phyloP scores from a whole-genome alignment of 495 filamentous ascomycete species.

The Xanthoparmelia taractica region DNA sequence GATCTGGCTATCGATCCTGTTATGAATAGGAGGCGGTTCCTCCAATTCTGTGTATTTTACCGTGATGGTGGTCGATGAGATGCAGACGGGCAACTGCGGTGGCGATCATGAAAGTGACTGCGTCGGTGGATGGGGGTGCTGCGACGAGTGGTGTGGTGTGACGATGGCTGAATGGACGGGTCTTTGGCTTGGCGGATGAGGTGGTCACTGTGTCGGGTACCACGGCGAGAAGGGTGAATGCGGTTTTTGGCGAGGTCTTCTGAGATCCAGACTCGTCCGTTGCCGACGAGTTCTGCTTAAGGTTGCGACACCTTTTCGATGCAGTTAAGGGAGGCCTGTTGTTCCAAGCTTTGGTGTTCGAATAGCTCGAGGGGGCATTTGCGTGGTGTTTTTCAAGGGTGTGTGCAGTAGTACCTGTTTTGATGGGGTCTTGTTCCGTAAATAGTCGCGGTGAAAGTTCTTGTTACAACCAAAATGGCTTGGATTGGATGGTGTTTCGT shows the following conservation, averaged over 20 bases:
- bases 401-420: not conserved
- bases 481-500: not conserved
- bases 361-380: not conserved
- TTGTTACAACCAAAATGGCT: not conserved
- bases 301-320: not conserved
- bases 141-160: not conserved
- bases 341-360: not conserved
- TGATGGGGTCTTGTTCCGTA: not conserved
- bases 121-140: not conserved
- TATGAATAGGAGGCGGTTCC: not conserved
- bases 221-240: conserved; percentile 4
- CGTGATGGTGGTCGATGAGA: not conserved
- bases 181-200: not conserved
- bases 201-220: not conserved
- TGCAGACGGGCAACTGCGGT: not conserved
- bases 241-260: not conserved
- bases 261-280: not conserved
- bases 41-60: not conserved
- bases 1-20: not conserved
- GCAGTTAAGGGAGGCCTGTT: not conserved
- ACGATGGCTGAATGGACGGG: not conserved
- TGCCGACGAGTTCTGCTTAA: not conserved
- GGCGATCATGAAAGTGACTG: not conserved
- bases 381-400: not conserved
- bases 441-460: not conserved